Percentiles rank a stretch among this genome's conserved stretches.
phyloP scores from a whole-genome alignment of 2,329 filamentous ascomycete genomes.

The Exutisphaerella laricina region DNA sequence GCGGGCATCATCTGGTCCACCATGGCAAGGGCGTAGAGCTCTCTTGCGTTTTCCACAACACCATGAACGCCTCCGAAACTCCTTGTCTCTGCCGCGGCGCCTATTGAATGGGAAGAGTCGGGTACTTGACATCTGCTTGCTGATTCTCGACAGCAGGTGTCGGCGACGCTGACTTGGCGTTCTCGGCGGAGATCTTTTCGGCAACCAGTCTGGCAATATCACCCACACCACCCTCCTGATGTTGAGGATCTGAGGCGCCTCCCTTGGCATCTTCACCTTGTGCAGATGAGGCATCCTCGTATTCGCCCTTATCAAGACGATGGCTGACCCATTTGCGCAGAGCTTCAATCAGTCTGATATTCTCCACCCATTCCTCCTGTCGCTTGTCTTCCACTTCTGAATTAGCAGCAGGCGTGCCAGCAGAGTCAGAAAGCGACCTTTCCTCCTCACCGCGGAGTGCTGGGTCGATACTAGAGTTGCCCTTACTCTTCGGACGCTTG shows the following conservation, averaged over 20 bases:
- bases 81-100: background rate
- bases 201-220: constrained; percentile 22
- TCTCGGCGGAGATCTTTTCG: constrained; percentile 21
- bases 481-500: constrained; percentile 28
- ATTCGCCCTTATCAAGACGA: constrained; percentile 50
- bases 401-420: constrained; percentile 26
- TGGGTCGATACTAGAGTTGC: constrained; percentile 33
- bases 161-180: constrained; percentile 13
- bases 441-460: constrained; percentile 33
- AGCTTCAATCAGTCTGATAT: constrained; percentile 58
- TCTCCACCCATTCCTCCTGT: constrained; percentile 56
- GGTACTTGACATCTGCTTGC: constrained; percentile 20
- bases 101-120: constrained; percentile 12
- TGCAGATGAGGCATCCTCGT: constrained; percentile 16
- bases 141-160: constrained; percentile 9
- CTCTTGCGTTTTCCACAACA: constrained; percentile 1
- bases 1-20: background rate
- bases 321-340: constrained; percentile 54
- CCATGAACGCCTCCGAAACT: constrained; percentile 4
- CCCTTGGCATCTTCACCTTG: constrained; percentile 11
- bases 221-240: constrained; percentile 15
- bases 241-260: constrained; percentile 10
- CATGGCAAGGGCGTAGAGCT: constrained; percentile 4
- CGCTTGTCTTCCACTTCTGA: constrained; percentile 40
- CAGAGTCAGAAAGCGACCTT: constrained; percentile 23